Evolutionary conservation across 2,329 filamentous ascomycete genomes (phyloP), one percentile per base, ranked within the genome.

Genomic region (Nannizziopsis arthrosporioides): DNA sequence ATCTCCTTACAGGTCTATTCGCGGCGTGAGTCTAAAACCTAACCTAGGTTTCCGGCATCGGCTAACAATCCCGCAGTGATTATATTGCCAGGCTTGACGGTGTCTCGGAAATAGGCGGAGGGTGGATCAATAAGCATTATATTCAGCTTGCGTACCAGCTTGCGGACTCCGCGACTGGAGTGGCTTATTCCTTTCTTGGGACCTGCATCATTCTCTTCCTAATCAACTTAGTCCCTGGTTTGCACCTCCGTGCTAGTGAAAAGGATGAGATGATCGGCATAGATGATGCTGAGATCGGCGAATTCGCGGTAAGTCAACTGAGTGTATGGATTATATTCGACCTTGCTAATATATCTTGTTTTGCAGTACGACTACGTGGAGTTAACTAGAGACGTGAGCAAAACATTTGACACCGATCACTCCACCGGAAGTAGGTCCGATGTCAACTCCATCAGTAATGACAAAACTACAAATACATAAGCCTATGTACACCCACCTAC

Each of bases 251-350:
- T 43, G 82, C 81, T 0, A 74, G 71, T 11, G 82, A 86, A 56
- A 83, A 92, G 54, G 83, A 85, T 34, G 87, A 94, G 66, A 80
- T 88, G 44, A 71, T 87, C 37, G 87, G 87, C 55, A 88, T 93
- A 51, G 87, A 94, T 59, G 88, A 94, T 59, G 81, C 84, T 18
- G 87, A 94, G 67, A 85, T 94, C 60, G 88, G 88, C 63, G 88
- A 94, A 70, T 94, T 92, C 63, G 88, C 86, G n/a, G 74, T 76
- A 71, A 63, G 73, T 71, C 43, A 31, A 12, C 50, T 50, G 37
- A 57, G 3, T 44, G 19, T 39, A 19, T 9, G 41, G 43, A 40
- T 18, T n/a, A 4, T 7, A 7, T 8, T 40, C 9, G 10, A 5
- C 22, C 19, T 10, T 17, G n/a, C 44, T 46, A 37, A 46, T 15